These are phyloP conservation scores for Mycena capillaripes DNA, from an alignment of 768 basidiomycete genomes.

Conservation along the genomic window DNA sequence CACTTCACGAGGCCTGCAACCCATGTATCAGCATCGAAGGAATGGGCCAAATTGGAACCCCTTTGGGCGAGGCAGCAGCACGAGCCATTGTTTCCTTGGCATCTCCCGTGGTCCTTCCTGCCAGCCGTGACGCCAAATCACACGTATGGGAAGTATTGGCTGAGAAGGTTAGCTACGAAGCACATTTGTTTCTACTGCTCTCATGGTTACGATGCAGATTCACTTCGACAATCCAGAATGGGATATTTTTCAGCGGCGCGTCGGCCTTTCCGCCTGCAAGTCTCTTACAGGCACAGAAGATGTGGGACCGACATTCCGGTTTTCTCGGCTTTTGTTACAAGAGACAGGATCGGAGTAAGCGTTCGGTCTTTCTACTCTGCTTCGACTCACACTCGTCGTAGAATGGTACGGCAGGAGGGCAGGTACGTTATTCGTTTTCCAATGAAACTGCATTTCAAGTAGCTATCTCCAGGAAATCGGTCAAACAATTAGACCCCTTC, in stretches of 20 bases:
- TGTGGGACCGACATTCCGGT: background rate
- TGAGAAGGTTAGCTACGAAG: background rate
- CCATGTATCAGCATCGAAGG: background rate
- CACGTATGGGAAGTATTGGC: background rate
- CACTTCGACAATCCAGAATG: background rate
- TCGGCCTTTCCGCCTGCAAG: background rate
- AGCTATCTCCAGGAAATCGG: no score
- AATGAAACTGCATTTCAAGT: no score
- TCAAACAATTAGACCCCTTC: background rate
- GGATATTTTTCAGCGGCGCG: background rate
- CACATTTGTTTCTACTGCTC: background rate
- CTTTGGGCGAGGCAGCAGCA: background rate
- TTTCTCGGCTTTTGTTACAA: background rate
- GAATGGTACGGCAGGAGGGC: background rate
- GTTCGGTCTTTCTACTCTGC: no score
- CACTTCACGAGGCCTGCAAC: background rate
- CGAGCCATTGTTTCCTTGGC: background rate
- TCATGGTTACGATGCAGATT: background rate
- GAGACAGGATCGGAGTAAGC: background rate
- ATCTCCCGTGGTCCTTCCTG: background rate
- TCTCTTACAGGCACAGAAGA: background rate
- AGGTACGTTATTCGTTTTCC: background rate
- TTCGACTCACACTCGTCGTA: background rate
- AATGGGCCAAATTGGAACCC: background rate
- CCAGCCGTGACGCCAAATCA: background rate